Base-by-base conservation (phyloP, 208 protist genomes). In the Trypanosoma melophagium region DNA sequence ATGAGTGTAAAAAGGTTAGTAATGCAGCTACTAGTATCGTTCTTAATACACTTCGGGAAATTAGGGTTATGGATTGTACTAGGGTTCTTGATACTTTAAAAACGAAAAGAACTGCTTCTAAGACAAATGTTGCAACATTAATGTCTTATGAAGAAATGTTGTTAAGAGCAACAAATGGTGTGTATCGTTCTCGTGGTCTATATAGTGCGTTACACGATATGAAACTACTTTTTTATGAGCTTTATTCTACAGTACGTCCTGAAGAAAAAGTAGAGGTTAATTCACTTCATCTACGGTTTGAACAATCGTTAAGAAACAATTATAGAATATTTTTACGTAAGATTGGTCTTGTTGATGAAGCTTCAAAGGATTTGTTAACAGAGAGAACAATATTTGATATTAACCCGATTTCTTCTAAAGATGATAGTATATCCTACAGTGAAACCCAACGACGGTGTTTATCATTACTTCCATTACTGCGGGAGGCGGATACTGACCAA, bases 131-230 rank as follows among this genome's bases (percentile, higher is more conserved):
- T 31, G 44, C 55, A 16, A 13, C 57, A 0, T 49, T 45, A 16
- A 42, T 89, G 45, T 42, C 70, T 12, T 70, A 68, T 57, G 60
- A 77, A 12, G 58, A 77, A 0, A 17, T 92, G 12, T 49, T 83
- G 51, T 63, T 61, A n/a, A 73, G 72, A 28, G 72, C 81, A 55
- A 86, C 78, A 79, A 68, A 60, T 24, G 82, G 79, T 13, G 58
- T 60, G 8, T 92, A 88, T 75, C 56, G 58, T 0, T 19, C 22
- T 22, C 44, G 65, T 38, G 89, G 89, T 21, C 45, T 94, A 38
- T 82, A 74, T n/a, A 71, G 80, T 21, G 84, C 83, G 10, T n/a
- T 71, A 35, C 66, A 85, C 35, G 86, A 92, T 60, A 70, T 87
- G 66, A 79, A 62, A 19, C 56, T 69, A 16, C 64, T 92, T 60